Evolutionary conservation across 2,329 filamentous ascomycete species (phyloP).

Genomic region (Epichloe elymi): DNA sequence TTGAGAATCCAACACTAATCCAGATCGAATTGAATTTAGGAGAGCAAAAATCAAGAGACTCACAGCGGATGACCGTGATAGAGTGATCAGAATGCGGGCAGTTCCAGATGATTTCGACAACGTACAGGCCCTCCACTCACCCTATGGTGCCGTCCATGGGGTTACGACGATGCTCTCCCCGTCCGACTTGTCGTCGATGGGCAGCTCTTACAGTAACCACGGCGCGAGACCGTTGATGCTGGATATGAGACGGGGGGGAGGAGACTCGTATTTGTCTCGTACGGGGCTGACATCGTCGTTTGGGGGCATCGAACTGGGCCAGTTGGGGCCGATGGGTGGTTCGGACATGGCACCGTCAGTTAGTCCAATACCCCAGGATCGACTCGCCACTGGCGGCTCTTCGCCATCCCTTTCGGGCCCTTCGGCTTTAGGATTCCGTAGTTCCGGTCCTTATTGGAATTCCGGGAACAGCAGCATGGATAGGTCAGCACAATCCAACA

Average conservation of each 20-base stretch:
- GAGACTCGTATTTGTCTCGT: conserved; percentile 54
- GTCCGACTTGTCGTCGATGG: conserved; percentile 28
- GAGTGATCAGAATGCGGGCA: conserved; percentile 60
- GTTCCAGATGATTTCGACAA: conserved; percentile 61
- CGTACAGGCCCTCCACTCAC: conserved; percentile 53
- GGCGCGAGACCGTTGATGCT: conserved; percentile 57
- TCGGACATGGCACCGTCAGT: conserved; percentile 45
- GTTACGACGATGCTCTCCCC: conserved; percentile 35
- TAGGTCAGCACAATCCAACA: background rate
- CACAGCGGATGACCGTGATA: conserved; percentile 55
- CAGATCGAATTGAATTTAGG: conserved; percentile 21
- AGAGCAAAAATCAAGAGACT: conserved; percentile 61
- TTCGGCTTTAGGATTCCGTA: conserved; percentile 19
- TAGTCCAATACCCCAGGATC: conserved; percentile 39
- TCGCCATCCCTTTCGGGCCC: conserved; percentile 34
- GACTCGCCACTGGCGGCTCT: conserved; percentile 39
- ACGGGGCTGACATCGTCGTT: conserved; percentile 55
- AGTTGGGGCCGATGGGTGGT: conserved; percentile 34
- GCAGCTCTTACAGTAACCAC: conserved; percentile 40
- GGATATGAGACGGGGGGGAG: conserved; percentile 50
- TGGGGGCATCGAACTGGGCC: conserved; percentile 51
- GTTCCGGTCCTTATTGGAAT: conserved; percentile 1
- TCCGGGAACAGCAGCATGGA: conserved; percentile 1
- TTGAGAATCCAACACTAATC: background rate
- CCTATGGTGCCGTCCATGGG: conserved; percentile 48